Percentiles rank a stretch among this genome's conserved stretches.
Evolutionary conservation across 768 basidiomycete genomes (phyloP).

Genomic region (Naematelia aurantialba): DNA sequence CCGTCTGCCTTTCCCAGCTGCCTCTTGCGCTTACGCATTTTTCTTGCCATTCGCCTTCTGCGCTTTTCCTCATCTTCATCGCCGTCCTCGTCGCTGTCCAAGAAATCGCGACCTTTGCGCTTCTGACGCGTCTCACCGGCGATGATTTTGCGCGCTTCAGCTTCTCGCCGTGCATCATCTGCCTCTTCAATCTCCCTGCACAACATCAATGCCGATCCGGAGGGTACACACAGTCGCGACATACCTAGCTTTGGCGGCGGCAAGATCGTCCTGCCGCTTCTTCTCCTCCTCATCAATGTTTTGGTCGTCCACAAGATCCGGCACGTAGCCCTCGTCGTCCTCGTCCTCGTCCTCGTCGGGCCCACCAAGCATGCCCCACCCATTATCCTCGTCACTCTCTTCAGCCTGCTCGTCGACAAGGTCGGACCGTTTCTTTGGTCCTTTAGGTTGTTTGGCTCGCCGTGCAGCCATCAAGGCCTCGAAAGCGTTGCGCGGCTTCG

Average conservation of each 20-base stretch:
- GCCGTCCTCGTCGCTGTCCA: constrained; percentile 26
- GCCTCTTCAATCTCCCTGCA: constrained; percentile 32
- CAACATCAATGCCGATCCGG: neutral
- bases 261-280: constrained; percentile 28
- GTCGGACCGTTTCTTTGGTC: neutral
- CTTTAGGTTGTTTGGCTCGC: neutral
- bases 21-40: no score
- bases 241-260: constrained; percentile 34
- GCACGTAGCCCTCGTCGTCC: constrained; percentile 26
- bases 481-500: constrained; percentile 12
- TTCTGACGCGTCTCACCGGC: constrained; percentile 35
- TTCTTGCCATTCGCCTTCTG: constrained; percentile 1
- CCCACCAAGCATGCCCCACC: constrained; percentile 25
- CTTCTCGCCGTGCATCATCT: constrained; percentile 36
- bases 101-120: constrained; percentile 30
- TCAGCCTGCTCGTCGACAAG: constrained; percentile 44
- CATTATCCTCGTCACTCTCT: constrained; percentile 46
- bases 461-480: constrained; percentile 22
- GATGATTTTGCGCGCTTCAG: constrained; percentile 31
- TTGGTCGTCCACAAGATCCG: constrained; percentile 39
- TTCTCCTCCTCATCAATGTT: constrained; percentile 30
- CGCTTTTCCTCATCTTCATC: constrained; percentile 4
- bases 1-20: constrained; percentile 27
- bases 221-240: neutral
- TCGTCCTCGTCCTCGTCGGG: constrained; percentile 38